Conservation (phyloP, 2,329 filamentous ascomycete genomes). For the Hymenotorrendiella dingleyae region DNA sequence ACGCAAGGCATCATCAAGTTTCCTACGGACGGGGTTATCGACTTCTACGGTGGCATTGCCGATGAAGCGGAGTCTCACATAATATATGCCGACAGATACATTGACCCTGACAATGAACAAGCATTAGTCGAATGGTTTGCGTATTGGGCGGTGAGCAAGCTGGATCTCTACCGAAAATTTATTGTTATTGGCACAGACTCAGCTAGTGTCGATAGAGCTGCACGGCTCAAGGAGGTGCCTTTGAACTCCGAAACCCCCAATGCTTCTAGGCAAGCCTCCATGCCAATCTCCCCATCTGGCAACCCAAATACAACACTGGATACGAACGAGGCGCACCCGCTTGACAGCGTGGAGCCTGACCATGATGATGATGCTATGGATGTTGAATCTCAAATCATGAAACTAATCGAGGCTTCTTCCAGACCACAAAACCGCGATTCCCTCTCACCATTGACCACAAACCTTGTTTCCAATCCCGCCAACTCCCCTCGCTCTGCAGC, state of each 20-base stretch:
- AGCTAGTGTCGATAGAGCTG: not conserved
- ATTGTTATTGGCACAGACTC: constrained; percentile 41
- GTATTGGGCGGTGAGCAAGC: constrained; percentile 46
- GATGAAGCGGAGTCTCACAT: constrained; percentile 33
- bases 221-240: not conserved
- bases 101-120: constrained; percentile 55
- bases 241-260: not conserved
- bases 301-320: not conserved
- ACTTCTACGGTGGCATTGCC: constrained; percentile 11
- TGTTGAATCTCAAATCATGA: constrained; percentile 1
- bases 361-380: not conserved
- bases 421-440: not conserved
- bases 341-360: not conserved
- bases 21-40: constrained; percentile 2
- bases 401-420: not conserved
- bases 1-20: not conserved
- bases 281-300: too few species aligned
- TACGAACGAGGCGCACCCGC: not conserved
- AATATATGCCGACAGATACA: constrained; percentile 39
- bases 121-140: constrained; percentile 59
- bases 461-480: not conserved
- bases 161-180: constrained; percentile 49
- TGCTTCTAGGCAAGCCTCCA: not conserved
- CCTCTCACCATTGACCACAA: not conserved
- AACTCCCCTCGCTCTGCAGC: not conserved